phyloP scores from a whole-genome alignment of 1,139 yeast species.

The Suhomyces bribrorum region DNA sequence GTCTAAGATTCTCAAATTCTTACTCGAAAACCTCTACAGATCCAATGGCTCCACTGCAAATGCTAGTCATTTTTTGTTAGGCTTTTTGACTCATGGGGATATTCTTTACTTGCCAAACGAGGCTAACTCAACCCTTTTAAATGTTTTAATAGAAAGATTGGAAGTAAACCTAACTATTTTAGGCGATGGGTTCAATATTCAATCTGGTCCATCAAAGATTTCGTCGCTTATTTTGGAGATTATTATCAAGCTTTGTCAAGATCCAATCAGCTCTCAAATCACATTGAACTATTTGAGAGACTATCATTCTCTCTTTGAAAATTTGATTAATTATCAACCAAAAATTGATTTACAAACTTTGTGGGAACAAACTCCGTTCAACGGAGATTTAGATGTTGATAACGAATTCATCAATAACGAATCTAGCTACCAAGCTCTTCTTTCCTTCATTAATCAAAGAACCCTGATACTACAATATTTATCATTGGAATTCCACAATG shows the following conservation, averaged over 20 bases:
- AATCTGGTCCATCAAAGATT: constrained; percentile 55
- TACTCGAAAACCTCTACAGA: constrained; percentile 50
- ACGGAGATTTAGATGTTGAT: constrained; percentile 33
- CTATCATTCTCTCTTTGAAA: constrained; percentile 48
- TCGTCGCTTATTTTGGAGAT: constrained; percentile 62
- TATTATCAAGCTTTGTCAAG: constrained; percentile 58
- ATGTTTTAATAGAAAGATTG: constrained; percentile 52
- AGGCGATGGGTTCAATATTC: constrained; percentile 44
- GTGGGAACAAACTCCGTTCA: constrained; percentile 56
- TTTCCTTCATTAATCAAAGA: constrained; percentile 64
- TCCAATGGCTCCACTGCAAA: constrained; percentile 47
- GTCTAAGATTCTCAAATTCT: constrained; percentile 63
- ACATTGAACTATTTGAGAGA: constrained; percentile 56
- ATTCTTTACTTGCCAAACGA: constrained; percentile 21
- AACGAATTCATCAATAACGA: constrained; percentile 39
- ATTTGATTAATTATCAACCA: constrained; percentile 55
- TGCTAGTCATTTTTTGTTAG: constrained; percentile 74
- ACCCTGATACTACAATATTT: constrained; percentile 63
- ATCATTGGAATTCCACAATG: constrained; percentile 69
- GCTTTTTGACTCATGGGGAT: constrained; percentile 52
- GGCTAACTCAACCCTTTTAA: constrained; percentile 40
- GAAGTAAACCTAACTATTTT: constrained; percentile 47
- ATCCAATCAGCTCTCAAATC: constrained; percentile 52
- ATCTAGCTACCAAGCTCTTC: constrained; percentile 52
- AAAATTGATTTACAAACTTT: constrained; percentile 46